These are phyloP conservation scores for Chrysoporthe puriensis DNA, from an alignment of 2,329 filamentous ascomycete genomes.

Conservation along the genomic window DNA sequence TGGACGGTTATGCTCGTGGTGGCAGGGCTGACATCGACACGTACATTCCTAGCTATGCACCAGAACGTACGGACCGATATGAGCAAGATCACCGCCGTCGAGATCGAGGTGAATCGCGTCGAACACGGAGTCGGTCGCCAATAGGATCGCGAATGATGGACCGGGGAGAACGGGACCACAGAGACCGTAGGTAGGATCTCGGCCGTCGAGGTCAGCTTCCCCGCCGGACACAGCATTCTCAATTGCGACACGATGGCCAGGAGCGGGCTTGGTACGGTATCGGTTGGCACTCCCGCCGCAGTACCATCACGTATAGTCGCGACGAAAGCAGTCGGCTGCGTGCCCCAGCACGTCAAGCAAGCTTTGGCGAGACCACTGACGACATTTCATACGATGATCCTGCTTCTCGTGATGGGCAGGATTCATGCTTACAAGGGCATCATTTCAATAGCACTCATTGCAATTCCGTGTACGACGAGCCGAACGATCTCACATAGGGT, in stretches of 20 bases:
- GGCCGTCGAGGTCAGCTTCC: slow-evolving; percentile 36
- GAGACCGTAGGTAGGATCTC: slow-evolving; percentile 39
- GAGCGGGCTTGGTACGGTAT: slow-evolving; percentile 44
- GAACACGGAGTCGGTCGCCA: slow-evolving; percentile 27
- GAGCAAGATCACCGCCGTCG: slow-evolving; percentile 34
- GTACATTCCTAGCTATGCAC: slow-evolving; percentile 53
- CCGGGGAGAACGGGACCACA: slow-evolving; percentile 25
- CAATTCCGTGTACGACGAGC: neutral
- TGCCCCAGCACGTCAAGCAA: neutral
- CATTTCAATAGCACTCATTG: neutral
- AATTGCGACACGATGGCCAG: slow-evolving; percentile 36
- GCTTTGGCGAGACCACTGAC: neutral
- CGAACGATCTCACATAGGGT: neutral
- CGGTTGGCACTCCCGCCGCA: slow-evolving; percentile 35
- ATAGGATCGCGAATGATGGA: slow-evolving; percentile 15
- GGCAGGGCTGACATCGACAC: slow-evolving; percentile 46
- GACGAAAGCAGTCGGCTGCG: neutral
- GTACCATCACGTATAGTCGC: slow-evolving; percentile 40
- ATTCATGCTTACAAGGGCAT: neutral
- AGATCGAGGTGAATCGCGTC: slow-evolving; percentile 21
- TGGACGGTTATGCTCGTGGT: slow-evolving; percentile 31
- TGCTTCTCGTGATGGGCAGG: neutral
- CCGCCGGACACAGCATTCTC: slow-evolving; percentile 40
- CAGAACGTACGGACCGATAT: slow-evolving; percentile 44
- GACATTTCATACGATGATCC: neutral